These are phyloP conservation scores for Oryza glaberrima DNA, from an alignment of 176 grass and related monocot genomes.

Conservation along the genomic window DNA sequence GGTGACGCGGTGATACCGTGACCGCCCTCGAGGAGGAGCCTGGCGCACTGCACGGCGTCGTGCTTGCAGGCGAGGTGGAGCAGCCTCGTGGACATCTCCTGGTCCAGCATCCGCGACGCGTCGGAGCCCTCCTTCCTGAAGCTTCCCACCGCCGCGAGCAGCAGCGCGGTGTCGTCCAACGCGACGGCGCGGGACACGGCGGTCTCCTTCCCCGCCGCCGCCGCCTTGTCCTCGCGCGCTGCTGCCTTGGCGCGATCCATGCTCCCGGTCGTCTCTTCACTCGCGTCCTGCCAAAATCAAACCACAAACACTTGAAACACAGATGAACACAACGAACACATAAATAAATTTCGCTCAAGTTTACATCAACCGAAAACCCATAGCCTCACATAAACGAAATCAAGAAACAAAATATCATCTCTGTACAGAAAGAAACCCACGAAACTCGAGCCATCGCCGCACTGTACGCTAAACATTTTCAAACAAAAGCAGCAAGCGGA, in stretches of 20 bases:
- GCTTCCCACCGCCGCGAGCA: slow-evolving; percentile 37
- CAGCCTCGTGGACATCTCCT: slow-evolving; percentile 51
- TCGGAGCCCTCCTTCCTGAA: slow-evolving; percentile 50
- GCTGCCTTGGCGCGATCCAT: slow-evolving; percentile 15
- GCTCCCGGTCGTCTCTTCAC: slow-evolving; percentile 18
- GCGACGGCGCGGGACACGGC: slow-evolving; percentile 40
- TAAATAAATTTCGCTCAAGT: background rate
- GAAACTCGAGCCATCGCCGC: background rate
- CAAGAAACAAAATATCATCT: background rate
- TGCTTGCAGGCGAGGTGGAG: slow-evolving; percentile 68
- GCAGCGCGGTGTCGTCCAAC: slow-evolving; percentile 40
- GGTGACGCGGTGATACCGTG: slow-evolving; percentile 23
- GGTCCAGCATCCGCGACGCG: slow-evolving; percentile 45
- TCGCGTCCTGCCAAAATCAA: slow-evolving; percentile 38
- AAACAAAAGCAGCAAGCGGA: background rate
- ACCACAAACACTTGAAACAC: too few species aligned
- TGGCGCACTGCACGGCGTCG: slow-evolving; percentile 60
- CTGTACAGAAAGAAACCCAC: background rate
- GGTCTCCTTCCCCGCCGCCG: background rate
- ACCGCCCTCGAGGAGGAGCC: slow-evolving; percentile 51
- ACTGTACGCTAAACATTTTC: background rate
- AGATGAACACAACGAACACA: background rate
- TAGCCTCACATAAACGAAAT: background rate
- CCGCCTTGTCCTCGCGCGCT: background rate
- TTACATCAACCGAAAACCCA: background rate